Evolutionary conservation across 495 filamentous ascomycete genomes (phyloP).

Genomic region (Talaromyces nanjingensis): DNA sequence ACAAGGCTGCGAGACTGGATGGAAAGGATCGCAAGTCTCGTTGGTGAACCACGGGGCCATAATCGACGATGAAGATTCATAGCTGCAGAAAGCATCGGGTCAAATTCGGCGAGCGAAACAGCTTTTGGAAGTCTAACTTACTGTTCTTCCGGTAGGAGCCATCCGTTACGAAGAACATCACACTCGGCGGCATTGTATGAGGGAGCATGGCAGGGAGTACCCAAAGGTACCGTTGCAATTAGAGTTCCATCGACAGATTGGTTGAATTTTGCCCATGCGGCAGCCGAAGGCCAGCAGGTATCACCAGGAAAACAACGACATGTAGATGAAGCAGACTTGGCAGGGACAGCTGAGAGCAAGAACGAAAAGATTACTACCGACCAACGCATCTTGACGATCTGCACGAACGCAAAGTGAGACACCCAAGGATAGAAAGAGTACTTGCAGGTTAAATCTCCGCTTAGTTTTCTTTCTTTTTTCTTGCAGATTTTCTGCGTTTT

Average conservation of each 20-base stretch:
- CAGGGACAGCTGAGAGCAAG: no score
- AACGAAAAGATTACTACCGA: no score
- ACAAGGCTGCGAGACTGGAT: constrained; percentile 41
- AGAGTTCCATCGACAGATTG: constrained; percentile 33
- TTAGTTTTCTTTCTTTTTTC: no score
- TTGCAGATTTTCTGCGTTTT: no score
- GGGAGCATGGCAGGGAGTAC: constrained; percentile 35
- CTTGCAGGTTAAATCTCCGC: no score
- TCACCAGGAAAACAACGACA: constrained; percentile 29
- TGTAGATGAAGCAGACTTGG: background rate
- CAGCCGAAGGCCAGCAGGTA: constrained; percentile 35
- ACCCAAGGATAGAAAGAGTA: no score
- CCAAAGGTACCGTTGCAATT: constrained; percentile 37
- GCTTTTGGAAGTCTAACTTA: constrained; percentile 11
- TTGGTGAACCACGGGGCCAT: constrained; percentile 37
- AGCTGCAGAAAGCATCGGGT: constrained; percentile 13
- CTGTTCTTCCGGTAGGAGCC: constrained; percentile 27
- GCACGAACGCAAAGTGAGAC: no score
- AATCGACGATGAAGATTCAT: constrained; percentile 30
- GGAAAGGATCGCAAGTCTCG: constrained; percentile 50
- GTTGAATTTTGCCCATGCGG: constrained; percentile 38
- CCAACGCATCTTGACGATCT: no score
- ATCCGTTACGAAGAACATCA: constrained; percentile 17
- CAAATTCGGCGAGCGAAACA: no score
- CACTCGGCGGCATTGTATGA: constrained; percentile 29